Evolutionary conservation across 2,329 filamentous ascomycete genomes (phyloP), one percentile per base, ranked within the genome.

Genomic region (Verticillium zaregamsianum): DNA sequence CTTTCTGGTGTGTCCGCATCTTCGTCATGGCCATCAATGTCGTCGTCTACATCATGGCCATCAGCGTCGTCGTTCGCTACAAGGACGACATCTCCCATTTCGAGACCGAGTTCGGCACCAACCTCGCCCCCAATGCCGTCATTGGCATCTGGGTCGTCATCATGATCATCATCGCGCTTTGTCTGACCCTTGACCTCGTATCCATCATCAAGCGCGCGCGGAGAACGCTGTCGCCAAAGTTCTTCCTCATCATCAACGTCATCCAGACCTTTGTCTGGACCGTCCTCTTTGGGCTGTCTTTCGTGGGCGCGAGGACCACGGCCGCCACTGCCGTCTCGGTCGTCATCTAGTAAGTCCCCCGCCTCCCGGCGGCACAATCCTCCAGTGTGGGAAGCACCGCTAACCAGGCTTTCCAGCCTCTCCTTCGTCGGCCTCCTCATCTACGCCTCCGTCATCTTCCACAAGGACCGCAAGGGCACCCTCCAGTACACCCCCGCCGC

Each of bases 1-100:
- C 73, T 9, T 74, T 75, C 64, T 75, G 72, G 71, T 65, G 73
- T 25, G 31, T 74, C 14, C 72, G 73, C 52, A 69, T 73, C 56
- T 33, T 70, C 54, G 61, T 74, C 57, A 69, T 73, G 69, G 14
- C 70, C 2, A 11, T 73, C 37, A 64, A 69, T 28, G 66, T 72
- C 45, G 66, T 54, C 58, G 11, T 69, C 17, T 70, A 70, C 62
- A 67, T 32, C 12, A 31, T 70, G 2, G 20, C 63, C 3, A 55
- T 73, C 32, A 63, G 61, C 49, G 61, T 62, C 5, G 37, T 72
- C 15, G 62, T 64, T 5, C 56, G 61, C 28, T 66, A 62, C 63
- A 65, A 58, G 33, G 63, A 68, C 35, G 59, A 69, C 3, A 2
- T 68, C 15, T 39, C 63, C n/a, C 45, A 49, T 9, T 49, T 49